A percentile compares a stretch with the other conserved stretches of the same genome.
Evolutionary conservation across 768 basidiomycete genomes (phyloP).

Genomic region (Leucocoprinus leucothites): DNA sequence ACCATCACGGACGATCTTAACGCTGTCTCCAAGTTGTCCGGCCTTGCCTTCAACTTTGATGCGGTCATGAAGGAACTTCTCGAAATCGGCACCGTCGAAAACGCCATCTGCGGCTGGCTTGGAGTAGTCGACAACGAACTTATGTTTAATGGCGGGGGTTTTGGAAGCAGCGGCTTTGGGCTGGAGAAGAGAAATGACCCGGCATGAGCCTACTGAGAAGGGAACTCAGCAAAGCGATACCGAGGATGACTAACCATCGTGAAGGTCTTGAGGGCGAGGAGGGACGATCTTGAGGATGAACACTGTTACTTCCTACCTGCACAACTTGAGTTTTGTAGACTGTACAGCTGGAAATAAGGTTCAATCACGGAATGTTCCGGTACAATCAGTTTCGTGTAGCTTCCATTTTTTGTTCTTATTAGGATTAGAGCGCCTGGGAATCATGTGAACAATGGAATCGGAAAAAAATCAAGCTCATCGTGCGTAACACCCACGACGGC

Average conservation of each 20-base stretch:
- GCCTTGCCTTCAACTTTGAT: conserved; percentile 92
- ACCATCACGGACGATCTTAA: conserved; percentile 90
- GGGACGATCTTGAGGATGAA: conserved; percentile 13
- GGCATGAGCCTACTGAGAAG: conserved; percentile 90
- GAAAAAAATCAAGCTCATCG: neutral
- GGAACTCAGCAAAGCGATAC: conserved; percentile 83
- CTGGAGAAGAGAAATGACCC: conserved; percentile 33
- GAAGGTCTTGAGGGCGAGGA: conserved; percentile 23
- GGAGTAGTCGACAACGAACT: conserved; percentile 80
- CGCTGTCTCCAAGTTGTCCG: conserved; percentile 86
- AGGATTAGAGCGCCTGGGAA: conserved; percentile 12
- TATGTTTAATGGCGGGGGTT: conserved; percentile 52
- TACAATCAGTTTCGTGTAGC: neutral
- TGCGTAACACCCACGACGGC: neutral
- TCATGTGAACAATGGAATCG: neutral
- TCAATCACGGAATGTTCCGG: conserved; percentile 22
- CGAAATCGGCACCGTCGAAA: conserved; percentile 59
- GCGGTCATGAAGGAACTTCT: conserved; percentile 91
- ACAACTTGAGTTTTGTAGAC: conserved; percentile 30
- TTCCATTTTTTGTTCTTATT: too few species aligned
- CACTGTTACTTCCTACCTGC: conserved; percentile 23
- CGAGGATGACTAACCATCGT: conserved; percentile 68
- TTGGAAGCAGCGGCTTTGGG: conserved; percentile 59
- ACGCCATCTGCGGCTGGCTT: conserved; percentile 64
- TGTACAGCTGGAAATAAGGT: conserved; percentile 51